phyloP scores from a whole-genome alignment of 1,284 basidiomycete species.

The Trichosporon inkin region DNA sequence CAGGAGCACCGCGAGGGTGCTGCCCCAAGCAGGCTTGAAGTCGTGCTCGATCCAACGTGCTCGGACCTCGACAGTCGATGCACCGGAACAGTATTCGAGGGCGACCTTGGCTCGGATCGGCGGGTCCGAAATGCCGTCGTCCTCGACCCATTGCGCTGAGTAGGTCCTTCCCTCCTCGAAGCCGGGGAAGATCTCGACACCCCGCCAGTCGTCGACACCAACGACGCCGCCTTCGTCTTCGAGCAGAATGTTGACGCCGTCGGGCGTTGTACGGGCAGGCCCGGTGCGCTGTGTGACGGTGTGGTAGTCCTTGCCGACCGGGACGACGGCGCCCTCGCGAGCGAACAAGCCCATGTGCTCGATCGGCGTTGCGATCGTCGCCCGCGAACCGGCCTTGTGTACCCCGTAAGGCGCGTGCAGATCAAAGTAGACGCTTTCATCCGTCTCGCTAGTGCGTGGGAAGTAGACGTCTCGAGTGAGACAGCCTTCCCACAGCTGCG shows the following conservation, averaged over 20 bases:
- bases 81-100: slow-evolving; percentile 36
- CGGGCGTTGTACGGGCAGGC: slow-evolving; percentile 40
- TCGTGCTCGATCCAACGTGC: slow-evolving; percentile 36
- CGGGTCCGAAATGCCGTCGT: slow-evolving; percentile 50
- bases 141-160: slow-evolving; percentile 49
- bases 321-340: slow-evolving; percentile 49
- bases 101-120: slow-evolving; percentile 39
- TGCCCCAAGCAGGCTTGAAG: slow-evolving; percentile 50
- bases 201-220: slow-evolving; percentile 50
- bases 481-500: slow-evolving; percentile 45
- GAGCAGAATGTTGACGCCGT: slow-evolving; percentile 48
- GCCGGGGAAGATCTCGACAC: slow-evolving; percentile 49
- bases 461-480: slow-evolving; percentile 48
- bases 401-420: slow-evolving; percentile 33
- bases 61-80: slow-evolving; percentile 37
- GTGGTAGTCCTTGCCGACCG: slow-evolving; percentile 47
- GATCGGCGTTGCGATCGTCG: slow-evolving; percentile 47
- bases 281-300: slow-evolving; percentile 47
- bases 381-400: slow-evolving; percentile 33
- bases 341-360: slow-evolving; percentile 51
- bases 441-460: slow-evolving; percentile 34
- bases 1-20: slow-evolving; percentile 43
- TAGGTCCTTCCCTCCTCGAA: slow-evolving; percentile 18
- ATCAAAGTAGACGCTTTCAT: slow-evolving; percentile 37
- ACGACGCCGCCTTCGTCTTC: slow-evolving; percentile 48